Evolutionary conservation across 768 basidiomycete species (phyloP), one percentile per base, ranked within the genome.

Genomic region (Termitomyces titanicus): DNA sequence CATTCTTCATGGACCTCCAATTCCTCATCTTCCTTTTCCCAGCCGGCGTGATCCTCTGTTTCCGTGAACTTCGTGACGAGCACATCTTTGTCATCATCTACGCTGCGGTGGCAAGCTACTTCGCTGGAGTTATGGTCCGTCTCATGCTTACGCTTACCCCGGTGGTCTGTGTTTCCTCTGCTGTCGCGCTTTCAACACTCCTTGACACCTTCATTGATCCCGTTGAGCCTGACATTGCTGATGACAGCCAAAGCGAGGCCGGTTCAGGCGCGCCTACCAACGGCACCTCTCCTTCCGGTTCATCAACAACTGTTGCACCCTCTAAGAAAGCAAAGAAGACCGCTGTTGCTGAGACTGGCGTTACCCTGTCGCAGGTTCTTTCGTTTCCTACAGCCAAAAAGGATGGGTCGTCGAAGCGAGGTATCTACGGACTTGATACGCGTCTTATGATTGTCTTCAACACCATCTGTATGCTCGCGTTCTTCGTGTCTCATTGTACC

Each of bases 61-160:
- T 98, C 92, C 85, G 84, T 57, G 82, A 95, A 65, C 80, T 99
- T 20, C 85, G 93, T 27, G 97, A 99, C 68, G 97, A 98, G 67
- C 97, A 99, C 66, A 77, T 99, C 60, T 99, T 99, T 70, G 92
- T 99, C 64, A 96, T 99, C 75, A 94, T 98, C 72, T 99, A 98
- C 71, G 87, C 97, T 22, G 84, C 92, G 60, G 84, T 98, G 66
- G 93, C 90, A 46, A 94, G 92, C 70, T 99, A 99, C 79, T 99
- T 99, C 66, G 96, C 97, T 5, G 97, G 97, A 40, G 96, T 99
- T 68, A 99, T 99, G 97, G 97, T 99, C 60, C 94, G 97, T 54
- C 80, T 98, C 57, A 98, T 99, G 93, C 80, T 99, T 52, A 89
- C 97, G 24, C 85, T 99, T 54, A 98, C 96, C 0, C 97, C 97